Evolutionary conservation across 306 rosid genomes (phyloP), one percentile per base, ranked within the genome.

Genomic region (Begonia peltatifolia): DNA sequence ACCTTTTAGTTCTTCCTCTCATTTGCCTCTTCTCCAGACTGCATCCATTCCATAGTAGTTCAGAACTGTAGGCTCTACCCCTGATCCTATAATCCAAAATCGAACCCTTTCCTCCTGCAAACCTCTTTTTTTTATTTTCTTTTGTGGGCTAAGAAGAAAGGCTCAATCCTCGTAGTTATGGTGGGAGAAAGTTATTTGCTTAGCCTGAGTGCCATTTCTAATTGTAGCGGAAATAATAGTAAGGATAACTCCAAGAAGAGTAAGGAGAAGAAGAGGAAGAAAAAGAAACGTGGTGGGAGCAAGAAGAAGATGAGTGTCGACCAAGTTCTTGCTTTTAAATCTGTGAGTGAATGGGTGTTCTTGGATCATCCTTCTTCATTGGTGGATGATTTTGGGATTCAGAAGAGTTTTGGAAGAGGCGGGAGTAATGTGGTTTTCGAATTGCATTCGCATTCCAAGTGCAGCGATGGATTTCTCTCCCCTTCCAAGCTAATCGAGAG

Each of bases 381-480:
- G 42, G 84, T 77, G 4, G 94, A 89, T 75, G 95, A 89, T 79
- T 85, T 89, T 71, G 95, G 80, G 20, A 80, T 85, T 43, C 95
- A 78, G 71, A 82, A 80, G 67, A 50, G 42, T 63, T n/a, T 77
- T 10, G 86, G 80, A 4, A 75, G 67, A 66, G 84, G 81, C n/a
- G 77, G 74, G 58, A 87, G 76, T 35, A 85, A 69, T 55, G 53
- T 89, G 6, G 71, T 80, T 17, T 85, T 85, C 61, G 97, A 89
- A 53, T 74, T 89, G 79, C 97, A 89, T 66, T 80, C 95, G 0
- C 97, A 89, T 69, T 78, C 95, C 35, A 89, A 89, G 66, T 89
- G 23, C 73, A 89, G 97, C 71, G 97, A 90, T 74, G 97, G 97
- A 16, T 90, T 80, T 73, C 75, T 90, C 57, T 76, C 97, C 25